Conservation (phyloP, 2,329 filamentous ascomycete genomes). For the Penicillium expansum region DNA sequence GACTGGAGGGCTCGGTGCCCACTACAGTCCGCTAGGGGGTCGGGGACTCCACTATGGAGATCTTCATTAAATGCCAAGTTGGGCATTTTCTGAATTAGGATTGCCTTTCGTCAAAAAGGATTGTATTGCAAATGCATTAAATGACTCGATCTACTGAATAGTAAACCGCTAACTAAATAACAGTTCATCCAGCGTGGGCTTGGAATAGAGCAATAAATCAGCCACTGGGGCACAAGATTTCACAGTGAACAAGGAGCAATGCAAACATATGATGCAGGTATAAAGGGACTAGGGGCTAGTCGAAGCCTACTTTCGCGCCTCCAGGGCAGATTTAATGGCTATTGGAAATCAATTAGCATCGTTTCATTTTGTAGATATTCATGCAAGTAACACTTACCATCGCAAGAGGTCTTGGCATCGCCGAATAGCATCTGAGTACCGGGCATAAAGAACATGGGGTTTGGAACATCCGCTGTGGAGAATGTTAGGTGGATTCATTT, state of each 20-base stretch:
- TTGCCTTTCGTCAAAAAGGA: too few relatives aligned
- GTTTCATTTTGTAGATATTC: neutral
- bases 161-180: neutral
- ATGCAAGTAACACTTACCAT: conserved; percentile 55
- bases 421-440: conserved; percentile 90
- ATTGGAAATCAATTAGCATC: neutral
- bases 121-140: neutral
- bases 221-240: neutral
- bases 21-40: neutral
- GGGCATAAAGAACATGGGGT: conserved; percentile 92
- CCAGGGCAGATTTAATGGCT: conserved; percentile 46
- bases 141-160: neutral
- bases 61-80: neutral
- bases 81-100: neutral
- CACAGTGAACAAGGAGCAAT: neutral
- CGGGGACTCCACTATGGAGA: neutral
- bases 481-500: conserved; percentile 5
- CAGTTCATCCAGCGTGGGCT: neutral
- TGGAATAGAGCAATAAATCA: neutral
- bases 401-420: conserved; percentile 79
- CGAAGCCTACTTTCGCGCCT: conserved; percentile 28
- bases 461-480: conserved; percentile 72
- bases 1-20: neutral
- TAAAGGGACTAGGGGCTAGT: neutral
- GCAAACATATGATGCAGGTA: neutral